phyloP scores from a whole-genome alignment of 2,329 filamentous ascomycete genomes.

The Dactylonectria estremocensis region DNA sequence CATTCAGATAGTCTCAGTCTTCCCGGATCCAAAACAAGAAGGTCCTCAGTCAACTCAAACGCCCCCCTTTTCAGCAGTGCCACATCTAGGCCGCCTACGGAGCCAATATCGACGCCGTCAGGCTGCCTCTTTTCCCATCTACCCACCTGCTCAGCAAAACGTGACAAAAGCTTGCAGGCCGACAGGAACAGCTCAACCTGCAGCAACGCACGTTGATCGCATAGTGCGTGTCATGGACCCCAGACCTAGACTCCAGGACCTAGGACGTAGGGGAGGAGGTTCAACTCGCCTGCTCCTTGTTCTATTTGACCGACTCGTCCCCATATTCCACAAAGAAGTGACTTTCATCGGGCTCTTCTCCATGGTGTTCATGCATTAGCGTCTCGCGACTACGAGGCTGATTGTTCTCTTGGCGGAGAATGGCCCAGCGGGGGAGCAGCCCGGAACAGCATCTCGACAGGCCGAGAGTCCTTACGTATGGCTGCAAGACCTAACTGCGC shows the following conservation, averaged over 20 bases:
- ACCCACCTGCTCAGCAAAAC: conserved; percentile 14
- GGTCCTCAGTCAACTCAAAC: neutral
- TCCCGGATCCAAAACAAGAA: neutral
- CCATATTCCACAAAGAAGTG: conserved; percentile 19
- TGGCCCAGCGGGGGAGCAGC: conserved; percentile 20
- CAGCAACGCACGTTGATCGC: conserved; percentile 40
- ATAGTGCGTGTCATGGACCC: conserved; percentile 17
- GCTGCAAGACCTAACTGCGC: conserved; percentile 33
- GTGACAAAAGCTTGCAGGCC: conserved; percentile 22
- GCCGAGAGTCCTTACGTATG: conserved; percentile 28
- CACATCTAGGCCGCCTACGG: conserved; percentile 3
- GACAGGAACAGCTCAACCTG: conserved; percentile 32
- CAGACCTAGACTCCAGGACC: neutral
- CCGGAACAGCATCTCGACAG: conserved; percentile 31
- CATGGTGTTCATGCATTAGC: conserved; percentile 39
- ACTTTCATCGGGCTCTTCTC: conserved; percentile 26
- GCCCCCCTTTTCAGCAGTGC: conserved; percentile 6
- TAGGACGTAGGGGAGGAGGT: conserved; percentile 10
- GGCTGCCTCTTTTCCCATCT: neutral
- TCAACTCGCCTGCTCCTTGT: conserved; percentile 13
- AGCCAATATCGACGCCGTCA: conserved; percentile 4
- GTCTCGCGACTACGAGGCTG: conserved; percentile 29
- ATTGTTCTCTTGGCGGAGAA: conserved; percentile 27
- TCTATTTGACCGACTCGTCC: conserved; percentile 12
- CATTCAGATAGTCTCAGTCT: neutral